A percentile compares a stretch with the other conserved stretches of the same genome.
These are phyloP conservation scores for Trichoderma oligosporum DNA, from an alignment of 2,329 filamentous ascomycete genomes.

Conservation along the genomic window DNA sequence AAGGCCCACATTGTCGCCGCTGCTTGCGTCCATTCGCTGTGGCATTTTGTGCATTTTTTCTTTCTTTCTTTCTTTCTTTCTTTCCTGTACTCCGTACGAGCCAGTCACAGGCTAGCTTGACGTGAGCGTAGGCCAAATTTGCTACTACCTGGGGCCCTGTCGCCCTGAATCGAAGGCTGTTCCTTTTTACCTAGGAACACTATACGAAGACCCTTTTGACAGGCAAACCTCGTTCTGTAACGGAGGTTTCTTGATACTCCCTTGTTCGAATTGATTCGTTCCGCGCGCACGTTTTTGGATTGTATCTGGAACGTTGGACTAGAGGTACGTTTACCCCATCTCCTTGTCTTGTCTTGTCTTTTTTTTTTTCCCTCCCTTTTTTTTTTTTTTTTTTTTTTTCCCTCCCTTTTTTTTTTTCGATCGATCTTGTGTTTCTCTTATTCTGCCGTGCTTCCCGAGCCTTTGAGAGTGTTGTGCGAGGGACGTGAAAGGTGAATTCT, in stretches of 20 bases:
- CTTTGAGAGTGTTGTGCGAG: not conserved
- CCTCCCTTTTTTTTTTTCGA: not conserved
- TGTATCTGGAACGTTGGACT: slow-evolving; percentile 1
- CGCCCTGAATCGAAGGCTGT: not conserved
- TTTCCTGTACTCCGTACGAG: no score
- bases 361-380: not conserved
- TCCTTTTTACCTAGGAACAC: no score
- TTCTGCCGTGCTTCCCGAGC: slow-evolving; percentile 7
- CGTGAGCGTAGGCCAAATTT: not conserved
- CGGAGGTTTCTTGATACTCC: not conserved
- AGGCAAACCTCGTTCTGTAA: not conserved
- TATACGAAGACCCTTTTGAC: not conserved
- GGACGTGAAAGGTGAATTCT: not conserved
- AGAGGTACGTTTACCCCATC: slow-evolving; percentile 16
- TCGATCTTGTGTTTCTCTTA: slow-evolving; percentile 1
- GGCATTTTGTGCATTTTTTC: not conserved
- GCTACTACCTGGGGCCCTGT: not conserved
- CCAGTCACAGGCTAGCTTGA: not conserved
- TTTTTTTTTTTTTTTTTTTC: not conserved
- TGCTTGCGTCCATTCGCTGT: slow-evolving; percentile 8
- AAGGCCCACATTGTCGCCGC: not conserved
- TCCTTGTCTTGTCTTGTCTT: slow-evolving; percentile 7
- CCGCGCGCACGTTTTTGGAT: slow-evolving; percentile 6
- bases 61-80: no score
- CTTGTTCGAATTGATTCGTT: slow-evolving; percentile 3